These are phyloP conservation scores for Globisporangium lucens DNA, from an alignment of 352 stramenopile genomes.

Conservation along the genomic window DNA sequence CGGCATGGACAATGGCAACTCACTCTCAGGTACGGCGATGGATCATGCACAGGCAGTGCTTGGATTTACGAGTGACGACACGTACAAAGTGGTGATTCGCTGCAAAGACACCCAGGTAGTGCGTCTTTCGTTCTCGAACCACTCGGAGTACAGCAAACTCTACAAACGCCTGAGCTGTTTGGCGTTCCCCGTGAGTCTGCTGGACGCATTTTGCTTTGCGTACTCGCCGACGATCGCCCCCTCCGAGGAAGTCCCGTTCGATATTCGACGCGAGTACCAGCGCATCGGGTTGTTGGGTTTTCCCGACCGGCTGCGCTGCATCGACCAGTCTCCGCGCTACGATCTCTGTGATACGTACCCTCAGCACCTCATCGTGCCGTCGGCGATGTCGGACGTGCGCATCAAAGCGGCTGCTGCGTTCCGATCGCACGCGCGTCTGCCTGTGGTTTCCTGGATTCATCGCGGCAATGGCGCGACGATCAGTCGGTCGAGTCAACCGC, in stretches of 20 bases:
- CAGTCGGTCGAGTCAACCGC: slow-evolving; percentile 71
- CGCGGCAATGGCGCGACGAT: slow-evolving; percentile 75
- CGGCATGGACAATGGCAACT: slow-evolving; percentile 36
- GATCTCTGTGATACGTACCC: slow-evolving; percentile 95
- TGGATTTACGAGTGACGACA: slow-evolving; percentile 48
- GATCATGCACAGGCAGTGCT: slow-evolving; percentile 63
- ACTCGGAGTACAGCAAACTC: slow-evolving; percentile 72
- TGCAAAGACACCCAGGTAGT: slow-evolving; percentile 79
- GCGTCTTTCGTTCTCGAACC: slow-evolving; percentile 63
- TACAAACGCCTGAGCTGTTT: slow-evolving; percentile 75
- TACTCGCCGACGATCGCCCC: slow-evolving; percentile 69
- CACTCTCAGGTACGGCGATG: slow-evolving; percentile 26
- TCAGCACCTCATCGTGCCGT: slow-evolving; percentile 90
- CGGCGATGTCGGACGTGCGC: slow-evolving; percentile 89
- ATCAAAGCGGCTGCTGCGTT: slow-evolving; percentile 74
- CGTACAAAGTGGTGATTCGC: slow-evolving; percentile 65
- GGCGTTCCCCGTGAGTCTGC: slow-evolving; percentile 64
- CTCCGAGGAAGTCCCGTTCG: slow-evolving; percentile 76
- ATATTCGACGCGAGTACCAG: slow-evolving; percentile 74
- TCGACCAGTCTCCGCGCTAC: slow-evolving; percentile 75
- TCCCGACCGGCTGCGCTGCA: slow-evolving; percentile 65
- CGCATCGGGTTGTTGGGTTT: slow-evolving; percentile 72
- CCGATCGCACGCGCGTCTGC: slow-evolving; percentile 63
- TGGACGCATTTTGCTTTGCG: slow-evolving; percentile 82
- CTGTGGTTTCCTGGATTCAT: slow-evolving; percentile 78